Conservation (phyloP, 805 yeast genomes). For the Suhomyces prunicola region DNA sequence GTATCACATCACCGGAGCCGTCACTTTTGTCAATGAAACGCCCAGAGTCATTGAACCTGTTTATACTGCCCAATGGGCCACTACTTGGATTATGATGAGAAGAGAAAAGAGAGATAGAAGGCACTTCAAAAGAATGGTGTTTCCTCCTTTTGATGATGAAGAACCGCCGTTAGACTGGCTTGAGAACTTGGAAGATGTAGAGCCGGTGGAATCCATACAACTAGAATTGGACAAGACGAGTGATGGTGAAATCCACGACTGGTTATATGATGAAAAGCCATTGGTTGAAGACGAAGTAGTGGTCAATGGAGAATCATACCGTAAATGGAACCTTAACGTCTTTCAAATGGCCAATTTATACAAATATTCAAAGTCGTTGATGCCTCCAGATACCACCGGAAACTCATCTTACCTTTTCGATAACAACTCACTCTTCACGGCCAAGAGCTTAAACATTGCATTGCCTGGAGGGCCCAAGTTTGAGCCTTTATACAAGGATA, state of each 20-base stretch:
- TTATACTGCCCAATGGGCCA: slow-evolving; percentile 93
- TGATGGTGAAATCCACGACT: slow-evolving; percentile 59
- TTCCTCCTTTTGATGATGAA: slow-evolving; percentile 97
- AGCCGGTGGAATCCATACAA: slow-evolving; percentile 68
- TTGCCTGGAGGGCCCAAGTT: slow-evolving; percentile 96
- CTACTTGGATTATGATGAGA: slow-evolving; percentile 90
- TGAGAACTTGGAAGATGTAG: slow-evolving; percentile 73
- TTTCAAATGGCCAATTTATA: slow-evolving; percentile 63
- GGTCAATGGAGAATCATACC: slow-evolving; percentile 77
- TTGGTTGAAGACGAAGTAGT: slow-evolving; percentile 50
- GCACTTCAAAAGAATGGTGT: slow-evolving; percentile 86
- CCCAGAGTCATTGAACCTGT: slow-evolving; percentile 93
- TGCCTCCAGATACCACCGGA: slow-evolving; percentile 52
- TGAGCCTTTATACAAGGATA: slow-evolving; percentile 75
- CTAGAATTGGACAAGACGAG: slow-evolving; percentile 63
- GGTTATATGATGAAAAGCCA: slow-evolving; percentile 82
- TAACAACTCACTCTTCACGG: slow-evolving; percentile 76
- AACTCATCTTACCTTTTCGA: slow-evolving; percentile 72
- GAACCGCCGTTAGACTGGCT: slow-evolving; percentile 86
- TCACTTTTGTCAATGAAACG: slow-evolving; percentile 88
- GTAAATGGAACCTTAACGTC: slow-evolving; percentile 62
- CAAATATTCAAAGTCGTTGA: slow-evolving; percentile 66
- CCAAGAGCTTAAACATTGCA: slow-evolving; percentile 83
- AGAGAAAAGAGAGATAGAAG: slow-evolving; percentile 87
- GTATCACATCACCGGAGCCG: slow-evolving; percentile 90